Evolutionary conservation across 352 stramenopile genomes (phyloP).

Genomic region (Phytophthora sp.): DNA sequence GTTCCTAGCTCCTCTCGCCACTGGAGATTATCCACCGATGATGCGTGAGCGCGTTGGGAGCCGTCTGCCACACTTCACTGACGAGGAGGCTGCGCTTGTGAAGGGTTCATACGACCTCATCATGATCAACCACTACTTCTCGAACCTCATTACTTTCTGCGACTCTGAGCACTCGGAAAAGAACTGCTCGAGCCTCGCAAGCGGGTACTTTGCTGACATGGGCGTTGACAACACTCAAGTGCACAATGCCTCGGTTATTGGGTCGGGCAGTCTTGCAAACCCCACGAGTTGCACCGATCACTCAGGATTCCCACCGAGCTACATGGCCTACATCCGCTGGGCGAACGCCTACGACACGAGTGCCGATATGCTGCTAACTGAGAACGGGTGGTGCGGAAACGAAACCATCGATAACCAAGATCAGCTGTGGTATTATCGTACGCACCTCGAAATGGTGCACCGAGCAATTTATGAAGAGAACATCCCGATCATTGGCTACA

Average conservation of each 20-base stretch:
- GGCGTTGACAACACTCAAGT: slow-evolving; percentile 59
- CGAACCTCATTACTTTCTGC: slow-evolving; percentile 62
- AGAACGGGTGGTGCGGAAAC: slow-evolving; percentile 75
- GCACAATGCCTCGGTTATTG: slow-evolving; percentile 39
- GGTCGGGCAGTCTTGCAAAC: slow-evolving; percentile 29
- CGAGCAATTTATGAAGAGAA: slow-evolving; percentile 50
- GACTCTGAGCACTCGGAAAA: slow-evolving; percentile 37
- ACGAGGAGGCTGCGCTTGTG: slow-evolving; percentile 72
- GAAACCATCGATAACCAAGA: slow-evolving; percentile 59
- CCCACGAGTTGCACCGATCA: slow-evolving; percentile 26
- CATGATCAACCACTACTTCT: slow-evolving; percentile 96
- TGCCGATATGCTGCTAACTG: slow-evolving; percentile 56
- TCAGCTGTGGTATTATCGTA: slow-evolving; percentile 65
- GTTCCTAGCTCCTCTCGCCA: slow-evolving; percentile 90
- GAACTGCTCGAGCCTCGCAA: slow-evolving; percentile 36
- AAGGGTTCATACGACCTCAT: slow-evolving; percentile 92
- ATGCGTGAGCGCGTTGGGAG: slow-evolving; percentile 87
- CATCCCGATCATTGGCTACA: slow-evolving; percentile 87
- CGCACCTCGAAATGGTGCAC: slow-evolving; percentile 58
- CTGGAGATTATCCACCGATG: slow-evolving; percentile 91
- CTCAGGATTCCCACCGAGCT: slow-evolving; percentile 54
- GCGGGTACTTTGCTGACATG: slow-evolving; percentile 49
- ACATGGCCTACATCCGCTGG: slow-evolving; percentile 56
- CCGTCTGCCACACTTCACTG: slow-evolving; percentile 89
- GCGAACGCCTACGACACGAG: slow-evolving; percentile 46